A percentile compares a stretch with the other conserved stretches of the same genome.
Evolutionary conservation across 2,329 filamentous ascomycete genomes (phyloP).

Genomic region (Pyrenochaeta sp.): DNA sequence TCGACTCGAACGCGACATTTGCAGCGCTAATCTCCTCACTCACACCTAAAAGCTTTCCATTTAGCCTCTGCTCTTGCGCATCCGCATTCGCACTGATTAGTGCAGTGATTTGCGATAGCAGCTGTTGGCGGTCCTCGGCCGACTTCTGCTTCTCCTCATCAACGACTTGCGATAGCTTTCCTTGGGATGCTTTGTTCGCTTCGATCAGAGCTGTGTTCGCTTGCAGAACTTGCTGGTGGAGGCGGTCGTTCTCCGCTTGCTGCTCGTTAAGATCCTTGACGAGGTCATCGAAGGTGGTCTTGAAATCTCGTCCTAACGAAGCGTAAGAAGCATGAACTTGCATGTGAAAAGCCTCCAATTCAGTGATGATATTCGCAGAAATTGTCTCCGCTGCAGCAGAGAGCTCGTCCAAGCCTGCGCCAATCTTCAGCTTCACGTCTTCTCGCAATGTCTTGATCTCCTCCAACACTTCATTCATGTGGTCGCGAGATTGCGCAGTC

Average conservation of each 20-base stretch:
- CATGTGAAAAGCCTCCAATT: conserved; percentile 83
- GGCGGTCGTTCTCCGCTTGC: conserved; percentile 75
- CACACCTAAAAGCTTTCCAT: conserved; percentile 68
- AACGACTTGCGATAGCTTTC: conserved; percentile 72
- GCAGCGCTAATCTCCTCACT: conserved; percentile 71
- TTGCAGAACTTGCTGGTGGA: conserved; percentile 75
- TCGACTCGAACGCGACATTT: conserved; percentile 70
- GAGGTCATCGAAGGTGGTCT: conserved; percentile 82
- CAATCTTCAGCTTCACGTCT: conserved; percentile 85
- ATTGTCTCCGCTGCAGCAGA: conserved; percentile 87
- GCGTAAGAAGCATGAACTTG: conserved; percentile 86
- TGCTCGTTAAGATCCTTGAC: conserved; percentile 78
- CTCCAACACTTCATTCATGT: conserved; percentile 90
- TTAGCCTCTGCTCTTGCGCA: conserved; percentile 75
- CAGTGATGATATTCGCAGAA: conserved; percentile 84
- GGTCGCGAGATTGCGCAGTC: conserved; percentile 75
- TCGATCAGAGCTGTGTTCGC: conserved; percentile 74
- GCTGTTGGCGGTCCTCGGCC: conserved; percentile 74
- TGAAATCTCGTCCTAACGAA: conserved; percentile 84
- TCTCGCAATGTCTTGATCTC: conserved; percentile 92
- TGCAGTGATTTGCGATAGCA: conserved; percentile 79
- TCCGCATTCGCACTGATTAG: conserved; percentile 79
- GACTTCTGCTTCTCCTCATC: conserved; percentile 79
- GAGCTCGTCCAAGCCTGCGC: conserved; percentile 82
- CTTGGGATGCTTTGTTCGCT: conserved; percentile 72